These are phyloP conservation scores for Sporobolus alterniflorus DNA, from an alignment of 202 grass and related monocot species.

Conservation along the genomic window DNA sequence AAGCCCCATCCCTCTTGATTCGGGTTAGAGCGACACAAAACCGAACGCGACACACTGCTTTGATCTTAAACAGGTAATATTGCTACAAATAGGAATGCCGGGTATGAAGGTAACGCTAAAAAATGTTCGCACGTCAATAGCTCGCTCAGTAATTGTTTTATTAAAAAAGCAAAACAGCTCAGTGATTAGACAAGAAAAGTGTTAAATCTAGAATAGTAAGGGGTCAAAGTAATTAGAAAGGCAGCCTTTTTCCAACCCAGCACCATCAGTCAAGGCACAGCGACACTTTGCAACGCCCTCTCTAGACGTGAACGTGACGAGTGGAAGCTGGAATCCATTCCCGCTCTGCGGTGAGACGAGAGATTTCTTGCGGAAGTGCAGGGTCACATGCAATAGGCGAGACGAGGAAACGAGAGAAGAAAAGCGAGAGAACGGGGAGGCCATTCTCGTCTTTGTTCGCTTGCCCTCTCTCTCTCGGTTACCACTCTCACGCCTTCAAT, in stretches of 20 bases:
- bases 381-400: slow-evolving; percentile 28
- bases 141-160: background rate
- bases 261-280: background rate
- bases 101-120: background rate
- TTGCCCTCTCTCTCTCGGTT: slow-evolving; percentile 39
- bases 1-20: background rate
- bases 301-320: slow-evolving; percentile 2
- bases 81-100: background rate
- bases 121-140: background rate
- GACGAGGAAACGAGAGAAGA: background rate
- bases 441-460: background rate
- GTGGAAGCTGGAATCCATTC: slow-evolving; percentile 12
- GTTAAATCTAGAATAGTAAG: background rate
- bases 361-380: slow-evolving; percentile 24
- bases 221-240: background rate
- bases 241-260: slow-evolving; percentile 5
- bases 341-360: background rate
- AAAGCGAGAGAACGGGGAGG: background rate
- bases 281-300: background rate
- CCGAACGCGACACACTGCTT: background rate
- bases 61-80: background rate
- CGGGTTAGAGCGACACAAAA: background rate
- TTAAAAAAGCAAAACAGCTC: background rate
- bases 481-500: slow-evolving; percentile 40
- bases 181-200: background rate